Evolutionary conservation across 768 basidiomycete genomes (phyloP), one percentile per base, ranked within the genome.

Genomic region (Kwoniella sp.): DNA sequence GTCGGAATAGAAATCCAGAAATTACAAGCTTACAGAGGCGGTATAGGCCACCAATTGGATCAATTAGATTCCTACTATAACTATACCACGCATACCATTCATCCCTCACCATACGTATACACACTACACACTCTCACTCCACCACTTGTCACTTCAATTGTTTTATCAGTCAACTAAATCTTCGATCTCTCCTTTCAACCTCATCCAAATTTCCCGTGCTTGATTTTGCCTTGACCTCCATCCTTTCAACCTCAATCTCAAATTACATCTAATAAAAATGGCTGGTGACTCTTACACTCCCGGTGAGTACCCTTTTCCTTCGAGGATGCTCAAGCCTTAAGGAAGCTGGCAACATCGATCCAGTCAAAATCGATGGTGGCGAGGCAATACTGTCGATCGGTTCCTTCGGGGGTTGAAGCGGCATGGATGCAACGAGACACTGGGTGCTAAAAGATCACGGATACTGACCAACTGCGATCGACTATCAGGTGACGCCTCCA

Each of bases 401-500:
- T n/a, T n/a, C n/a, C n/a, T n/a, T n/a, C n/a, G n/a, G n/a, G n/a
- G n/a, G n/a, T n/a, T n/a, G n/a, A n/a, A n/a, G n/a, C n/a, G n/a
- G n/a, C n/a, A n/a, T n/a, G n/a, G n/a, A n/a, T n/a, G n/a, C n/a
- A n/a, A n/a, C n/a, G n/a, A n/a, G n/a, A n/a, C 33, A 33, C 26
- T 1, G 21, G n/a, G n/a, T n/a, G n/a, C n/a, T n/a, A n/a, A n/a
- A n/a, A n/a, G 10, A 9, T 44, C 8, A 44, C 17, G 17, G 40
- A 19, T 50, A 29, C 60, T 62, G 46, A 62, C 46, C 7, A 3
- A 10, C 10, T 44, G 10, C 40, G 8, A 44, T 48, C 36, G 2
- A 13, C 10, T 26, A 24, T 36, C 56, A 86, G 94, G 94, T 87
- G 91, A 96, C 83, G 81, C 89, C 77, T 74, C 75, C 60, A 96